Percentiles rank a stretch among this genome's conserved stretches.
Evolutionary conservation across 345 rosid species (phyloP).

Genomic region (Eucalyptus curtisii): DNA sequence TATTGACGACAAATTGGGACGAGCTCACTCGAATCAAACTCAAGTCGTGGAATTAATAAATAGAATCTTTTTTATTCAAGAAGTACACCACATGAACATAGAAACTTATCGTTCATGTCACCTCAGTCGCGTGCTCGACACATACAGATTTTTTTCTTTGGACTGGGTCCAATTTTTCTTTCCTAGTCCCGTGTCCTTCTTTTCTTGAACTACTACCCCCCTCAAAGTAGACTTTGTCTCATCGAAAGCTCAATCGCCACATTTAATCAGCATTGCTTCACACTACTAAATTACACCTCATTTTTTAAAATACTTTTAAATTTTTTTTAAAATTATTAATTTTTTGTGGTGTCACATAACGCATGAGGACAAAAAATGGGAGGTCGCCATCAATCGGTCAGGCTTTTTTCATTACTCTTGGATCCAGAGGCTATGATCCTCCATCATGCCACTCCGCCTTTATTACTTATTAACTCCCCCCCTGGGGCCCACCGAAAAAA

Average conservation of each 20-base stretch:
- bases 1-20: neutral
- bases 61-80: neutral
- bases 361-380: neutral
- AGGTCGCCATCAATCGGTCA: neutral
- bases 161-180: neutral
- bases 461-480: neutral
- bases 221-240: neutral
- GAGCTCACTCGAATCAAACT: neutral
- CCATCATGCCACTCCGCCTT: neutral
- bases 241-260: neutral
- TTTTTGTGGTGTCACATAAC: neutral
- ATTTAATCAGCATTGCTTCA: neutral
- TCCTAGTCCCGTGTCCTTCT: neutral
- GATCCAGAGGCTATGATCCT: neutral
- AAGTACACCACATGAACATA: neutral
- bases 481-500: neutral
- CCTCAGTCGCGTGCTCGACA: rapidly evolving
- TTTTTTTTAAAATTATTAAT: rapidly evolving
- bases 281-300: neutral
- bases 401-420: neutral
- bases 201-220: neutral
- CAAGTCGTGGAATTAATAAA: neutral
- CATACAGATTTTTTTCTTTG: neutral
- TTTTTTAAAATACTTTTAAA: neutral
- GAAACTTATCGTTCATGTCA: neutral